Base-by-base conservation (phyloP, 106 monocot genomes). In the Dendrobium officinale region DNA sequence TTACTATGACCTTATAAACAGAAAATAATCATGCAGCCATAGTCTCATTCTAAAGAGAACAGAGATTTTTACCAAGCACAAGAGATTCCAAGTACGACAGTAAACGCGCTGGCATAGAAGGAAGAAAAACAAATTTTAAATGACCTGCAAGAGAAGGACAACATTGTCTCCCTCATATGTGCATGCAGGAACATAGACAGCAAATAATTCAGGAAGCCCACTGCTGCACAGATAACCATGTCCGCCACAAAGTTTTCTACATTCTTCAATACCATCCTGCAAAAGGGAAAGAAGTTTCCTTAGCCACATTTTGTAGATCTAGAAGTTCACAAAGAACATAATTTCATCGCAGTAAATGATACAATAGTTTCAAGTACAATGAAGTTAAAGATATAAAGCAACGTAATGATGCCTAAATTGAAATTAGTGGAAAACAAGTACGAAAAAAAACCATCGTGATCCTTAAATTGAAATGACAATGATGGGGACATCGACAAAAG, bases 181-280 rank as follows among this genome's bases (percentile, higher is more conserved):
- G 84, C 97, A 97, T 16, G 97, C 78, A 49, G 97, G 97, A 85
- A 97, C 94, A 86, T 94, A 97, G 2, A 89, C 92, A 79, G 97
- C 92, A 87, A 97, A 97, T 73, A 97, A 86, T 79, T 97, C 97
- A 79, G 97, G 97, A 77, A 97, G 94, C n/a, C 97, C 97, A 73
- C 97, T 97, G 88, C 92, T 94, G 79, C 94, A 92, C 27, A 97
- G 82, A 82, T 97, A 97, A 80, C 97, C 97, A 88, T 97, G 97
- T 20, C 97, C 97, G 80, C 97, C 97, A 77, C 97, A 97, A 48
- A 97, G 86, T 83, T 97, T 97, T 82, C 97, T 84, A 78, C 97
- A 97, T 88, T 97, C 97, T 85, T 97, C 97, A 79, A 97, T 97
- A 33, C 85, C 97, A 92, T 97, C 94, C 97, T 97, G 84, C 48